Evolutionary conservation across 2,329 filamentous ascomycete species (phyloP), one percentile per base, ranked within the genome.

Genomic region (Alternaria conjuncta): DNA sequence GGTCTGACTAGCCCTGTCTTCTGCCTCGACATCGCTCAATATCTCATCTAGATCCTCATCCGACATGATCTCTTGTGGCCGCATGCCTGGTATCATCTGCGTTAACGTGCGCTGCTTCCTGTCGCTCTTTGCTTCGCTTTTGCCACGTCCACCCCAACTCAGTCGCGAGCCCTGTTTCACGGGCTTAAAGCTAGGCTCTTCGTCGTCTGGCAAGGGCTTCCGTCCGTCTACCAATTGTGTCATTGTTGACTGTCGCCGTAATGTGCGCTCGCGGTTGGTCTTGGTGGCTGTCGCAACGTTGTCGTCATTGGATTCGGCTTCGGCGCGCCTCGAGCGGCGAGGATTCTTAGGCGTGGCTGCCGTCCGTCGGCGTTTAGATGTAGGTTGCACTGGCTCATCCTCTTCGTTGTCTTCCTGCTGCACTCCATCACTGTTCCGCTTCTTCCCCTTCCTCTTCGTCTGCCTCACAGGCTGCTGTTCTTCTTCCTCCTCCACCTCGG

Each of bases 191-290:
- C 68, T 63, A 2, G 72, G 76, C 50, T 74, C 73, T 18, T 71
- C 64, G 0, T 51, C 56, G 2, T 61, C 68, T n/a, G 65, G 65
- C 3, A 56, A 21, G 10, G 76, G 73, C 36, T 56, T 64, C 6
- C 75, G 66, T 11, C 75, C 75, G 47, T 73, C 67, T 1, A 70
- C 67, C 6, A 79, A 41, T 45, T 79, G 77, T 15, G 77, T 79
- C 76, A 79, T 78, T 20, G 77, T 79, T 26, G 77, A 78, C 36
- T 79, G 77, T 55, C 73, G 72, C 44, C 68, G 70, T 12, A 72
- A 45, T 18, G 61, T 70, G n/a, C 54, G 63, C 28, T 54, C 45
- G 8, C 45, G 55, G 9, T 63, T 60, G 23, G 30, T 23, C 23
- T 63, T 60, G 15, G 51, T 53, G 0, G 57, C 32, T 23, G 55